These are phyloP conservation scores for Fagopyrum homotropicum DNA, from an alignment of 148 eudicot species.

Conservation along the genomic window DNA sequence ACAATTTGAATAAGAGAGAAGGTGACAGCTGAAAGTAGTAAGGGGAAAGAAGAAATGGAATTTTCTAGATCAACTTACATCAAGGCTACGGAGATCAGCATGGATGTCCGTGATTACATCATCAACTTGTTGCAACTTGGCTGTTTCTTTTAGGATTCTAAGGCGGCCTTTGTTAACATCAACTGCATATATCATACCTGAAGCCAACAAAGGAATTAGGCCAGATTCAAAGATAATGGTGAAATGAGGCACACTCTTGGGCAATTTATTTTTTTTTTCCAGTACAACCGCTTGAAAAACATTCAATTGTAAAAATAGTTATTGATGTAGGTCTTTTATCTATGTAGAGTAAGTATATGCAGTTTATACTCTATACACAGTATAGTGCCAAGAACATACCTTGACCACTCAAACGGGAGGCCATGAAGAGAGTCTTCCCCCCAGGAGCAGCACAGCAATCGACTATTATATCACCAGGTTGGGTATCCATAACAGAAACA, in stretches of 20 bases:
- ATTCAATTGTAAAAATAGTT: background rate
- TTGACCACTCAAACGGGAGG: conserved; percentile 64
- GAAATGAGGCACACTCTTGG: background rate
- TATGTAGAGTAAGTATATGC: background rate
- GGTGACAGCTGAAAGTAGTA: background rate
- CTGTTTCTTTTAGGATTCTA: conserved; percentile 78
- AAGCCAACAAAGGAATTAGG: background rate
- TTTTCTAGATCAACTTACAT: conserved; percentile 35
- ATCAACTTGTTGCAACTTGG: conserved; percentile 63
- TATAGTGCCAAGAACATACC: conserved; percentile 31
- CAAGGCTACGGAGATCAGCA: conserved; percentile 69
- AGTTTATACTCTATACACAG: background rate
- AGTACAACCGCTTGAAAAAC: background rate
- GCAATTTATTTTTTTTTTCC: background rate
- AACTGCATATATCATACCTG: conserved; percentile 70
- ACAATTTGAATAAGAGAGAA: conserved; percentile 5
- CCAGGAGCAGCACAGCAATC: conserved; percentile 99
- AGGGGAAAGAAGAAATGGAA: background rate
- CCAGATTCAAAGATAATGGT: background rate
- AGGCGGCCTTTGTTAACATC: conserved; percentile 85
- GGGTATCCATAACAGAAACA: conserved; percentile 81
- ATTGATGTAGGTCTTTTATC: background rate
- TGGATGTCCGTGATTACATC: conserved; percentile 58
- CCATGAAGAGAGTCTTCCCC: conserved; percentile 93
- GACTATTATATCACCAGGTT: conserved; percentile 71